phyloP scores from a whole-genome alignment of 2,329 filamentous ascomycete species.

The Penicillium sp. region DNA sequence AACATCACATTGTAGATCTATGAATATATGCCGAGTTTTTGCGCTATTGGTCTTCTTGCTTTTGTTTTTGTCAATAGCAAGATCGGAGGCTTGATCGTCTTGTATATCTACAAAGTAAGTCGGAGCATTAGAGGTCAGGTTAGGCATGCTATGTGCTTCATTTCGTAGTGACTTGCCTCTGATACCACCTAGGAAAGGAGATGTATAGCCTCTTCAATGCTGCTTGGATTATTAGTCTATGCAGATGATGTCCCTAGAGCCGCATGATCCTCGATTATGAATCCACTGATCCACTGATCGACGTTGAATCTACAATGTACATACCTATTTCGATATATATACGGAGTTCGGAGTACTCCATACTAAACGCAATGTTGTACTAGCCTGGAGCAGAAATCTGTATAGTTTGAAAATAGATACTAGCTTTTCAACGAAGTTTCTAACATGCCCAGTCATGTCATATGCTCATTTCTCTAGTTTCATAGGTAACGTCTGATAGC shows the following conservation, averaged over 20 bases:
- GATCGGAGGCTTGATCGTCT: background rate
- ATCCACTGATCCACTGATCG: conserved; percentile 9
- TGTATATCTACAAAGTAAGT: background rate
- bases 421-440: background rate
- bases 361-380: background rate
- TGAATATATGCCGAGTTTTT: background rate
- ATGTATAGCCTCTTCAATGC: background rate
- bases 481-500: background rate
- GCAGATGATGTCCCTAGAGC: background rate
- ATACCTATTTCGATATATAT: background rate
- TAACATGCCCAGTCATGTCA: background rate
- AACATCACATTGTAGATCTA: background rate
- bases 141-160: background rate
- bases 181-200: background rate
- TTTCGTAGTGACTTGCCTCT: background rate
- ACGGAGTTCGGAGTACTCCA: background rate
- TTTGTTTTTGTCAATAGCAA: background rate
- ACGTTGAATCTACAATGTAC: background rate
- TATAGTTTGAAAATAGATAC: background rate
- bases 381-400: background rate
- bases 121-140: background rate
- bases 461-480: background rate
- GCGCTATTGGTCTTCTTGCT: background rate
- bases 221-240: background rate
- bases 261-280: background rate